Percentiles rank a stretch among this genome's conserved stretches.
Evolutionary conservation across 2,329 filamentous ascomycete species (phyloP).

Genomic region (Xylaria hypoxylon): DNA sequence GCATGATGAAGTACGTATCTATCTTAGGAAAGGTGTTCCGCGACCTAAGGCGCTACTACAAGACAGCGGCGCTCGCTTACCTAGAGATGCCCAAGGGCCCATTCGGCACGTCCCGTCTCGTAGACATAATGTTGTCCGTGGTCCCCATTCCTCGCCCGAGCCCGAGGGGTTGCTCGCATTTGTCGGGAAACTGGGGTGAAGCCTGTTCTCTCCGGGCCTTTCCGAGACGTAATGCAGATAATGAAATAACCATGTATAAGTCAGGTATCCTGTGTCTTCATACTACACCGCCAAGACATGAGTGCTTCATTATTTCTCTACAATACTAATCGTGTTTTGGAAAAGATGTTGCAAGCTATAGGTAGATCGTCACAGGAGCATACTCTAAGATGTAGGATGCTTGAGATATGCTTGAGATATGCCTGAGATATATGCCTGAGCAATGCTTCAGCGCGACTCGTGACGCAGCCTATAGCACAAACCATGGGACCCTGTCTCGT

Average conservation of each 20-base stretch:
- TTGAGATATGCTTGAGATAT: too few species aligned
- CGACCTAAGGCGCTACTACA: not conserved
- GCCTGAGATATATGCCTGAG: too few species aligned
- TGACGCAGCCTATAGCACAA: slow-evolving; percentile 14
- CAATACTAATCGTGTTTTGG: not conserved
- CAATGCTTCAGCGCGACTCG: not conserved
- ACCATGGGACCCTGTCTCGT: slow-evolving; percentile 7
- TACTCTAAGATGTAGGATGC: too few species aligned
- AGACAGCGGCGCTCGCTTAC: not conserved
- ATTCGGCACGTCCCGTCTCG: slow-evolving; percentile 20
- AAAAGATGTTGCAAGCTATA: not conserved
- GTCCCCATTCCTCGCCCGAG: not conserved
- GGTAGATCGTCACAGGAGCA: not conserved
- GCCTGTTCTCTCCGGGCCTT: not conserved
- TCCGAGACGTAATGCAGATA: too few species aligned
- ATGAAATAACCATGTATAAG: not conserved
- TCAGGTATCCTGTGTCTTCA: not conserved
- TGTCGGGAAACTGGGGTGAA: slow-evolving; percentile 5
- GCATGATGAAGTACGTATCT: not conserved
- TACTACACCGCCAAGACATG: not conserved
- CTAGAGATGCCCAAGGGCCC: not conserved
- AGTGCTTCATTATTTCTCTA: not conserved
- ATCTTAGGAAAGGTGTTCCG: not conserved
- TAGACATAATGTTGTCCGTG: slow-evolving; percentile 5
- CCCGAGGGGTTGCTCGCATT: slow-evolving; percentile 1